Percentiles rank a stretch among this genome's conserved stretches.
phyloP scores from a whole-genome alignment of 225 moss, liverwort and hornwort genomes.

The Anthoceros angustus region DNA sequence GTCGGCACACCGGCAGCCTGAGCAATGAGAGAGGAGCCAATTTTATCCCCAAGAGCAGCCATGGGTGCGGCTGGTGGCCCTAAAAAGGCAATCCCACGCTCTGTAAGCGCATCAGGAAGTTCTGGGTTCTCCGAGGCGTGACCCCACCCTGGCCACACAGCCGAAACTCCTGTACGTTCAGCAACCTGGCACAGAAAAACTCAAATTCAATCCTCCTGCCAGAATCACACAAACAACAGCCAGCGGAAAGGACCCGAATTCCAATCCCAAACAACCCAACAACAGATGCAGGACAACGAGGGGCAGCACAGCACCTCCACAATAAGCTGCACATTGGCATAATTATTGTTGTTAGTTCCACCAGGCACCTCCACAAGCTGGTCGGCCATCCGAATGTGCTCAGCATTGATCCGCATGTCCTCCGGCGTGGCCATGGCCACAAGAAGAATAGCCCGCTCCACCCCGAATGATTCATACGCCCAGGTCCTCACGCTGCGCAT shows the following conservation, averaged over 20 bases:
- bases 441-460: conserved; percentile 61
- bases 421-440: conserved; percentile 99
- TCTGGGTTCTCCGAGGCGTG: conserved; percentile 88
- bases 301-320: conserved; percentile 44
- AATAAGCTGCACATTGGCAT: conserved; percentile 95
- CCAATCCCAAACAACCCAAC: too few relatives aligned
- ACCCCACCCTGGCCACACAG: conserved; percentile 99
- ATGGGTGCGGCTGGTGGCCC: conserved; percentile 96
- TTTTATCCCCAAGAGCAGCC: conserved; percentile 89
- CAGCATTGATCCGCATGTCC: conserved; percentile 96
- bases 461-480: conserved; percentile 87
- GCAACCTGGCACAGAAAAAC: conserved; percentile 42
- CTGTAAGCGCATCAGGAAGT: conserved; percentile 61
- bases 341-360: conserved; percentile 97
- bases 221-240: not conserved
- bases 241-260: not conserved
- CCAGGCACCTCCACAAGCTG: conserved; percentile 95
- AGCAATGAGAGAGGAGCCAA: conserved; percentile 89
- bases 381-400: conserved; percentile 98
- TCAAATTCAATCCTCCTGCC: not conserved
- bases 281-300: too few relatives aligned
- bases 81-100: conserved; percentile 67
- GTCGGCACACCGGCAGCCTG: conserved; percentile 98
- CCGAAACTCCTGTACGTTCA: conserved; percentile 82
- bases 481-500: conserved; percentile 84